Conservation (phyloP, 1,284 basidiomycete genomes). For the Leccinum subrobustum region DNA sequence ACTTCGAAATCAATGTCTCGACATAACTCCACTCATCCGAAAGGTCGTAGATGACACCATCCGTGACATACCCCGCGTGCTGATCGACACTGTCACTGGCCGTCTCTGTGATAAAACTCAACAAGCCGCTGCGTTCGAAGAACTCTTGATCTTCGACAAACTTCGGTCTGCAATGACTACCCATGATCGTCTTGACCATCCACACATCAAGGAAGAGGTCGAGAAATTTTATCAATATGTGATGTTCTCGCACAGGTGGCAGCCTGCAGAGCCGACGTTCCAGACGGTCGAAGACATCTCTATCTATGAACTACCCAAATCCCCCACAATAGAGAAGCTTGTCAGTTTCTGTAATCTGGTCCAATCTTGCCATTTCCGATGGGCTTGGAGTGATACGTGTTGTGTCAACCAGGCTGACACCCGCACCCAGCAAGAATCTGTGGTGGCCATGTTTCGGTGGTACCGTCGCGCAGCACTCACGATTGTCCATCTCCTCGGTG, state of each 20-base stretch:
- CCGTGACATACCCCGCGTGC: too few relatives aligned
- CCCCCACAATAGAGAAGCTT: background rate
- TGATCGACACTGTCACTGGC: too few relatives aligned
- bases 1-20: too few relatives aligned
- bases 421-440: background rate
- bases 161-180: too few relatives aligned
- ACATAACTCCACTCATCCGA: too few relatives aligned
- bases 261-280: background rate
- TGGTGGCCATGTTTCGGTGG: background rate
- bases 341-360: background rate
- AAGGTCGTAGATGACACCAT: too few relatives aligned
- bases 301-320: background rate
- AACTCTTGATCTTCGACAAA: too few relatives aligned
- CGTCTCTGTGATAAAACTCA: too few relatives aligned
- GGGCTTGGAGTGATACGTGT: background rate
- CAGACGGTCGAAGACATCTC: background rate
- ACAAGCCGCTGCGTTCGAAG: too few relatives aligned
- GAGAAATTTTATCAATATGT: too few relatives aligned
- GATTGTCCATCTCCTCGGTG: background rate
- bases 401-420: background rate
- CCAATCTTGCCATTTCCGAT: background rate
- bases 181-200: too few relatives aligned
- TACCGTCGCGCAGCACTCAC: background rate
- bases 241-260: background rate
- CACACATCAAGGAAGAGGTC: too few relatives aligned